Percentiles rank a stretch among this genome's conserved stretches.
Evolutionary conservation across 1,139 yeast genomes (phyloP).

Genomic region (Sugiyamaella japonica): DNA sequence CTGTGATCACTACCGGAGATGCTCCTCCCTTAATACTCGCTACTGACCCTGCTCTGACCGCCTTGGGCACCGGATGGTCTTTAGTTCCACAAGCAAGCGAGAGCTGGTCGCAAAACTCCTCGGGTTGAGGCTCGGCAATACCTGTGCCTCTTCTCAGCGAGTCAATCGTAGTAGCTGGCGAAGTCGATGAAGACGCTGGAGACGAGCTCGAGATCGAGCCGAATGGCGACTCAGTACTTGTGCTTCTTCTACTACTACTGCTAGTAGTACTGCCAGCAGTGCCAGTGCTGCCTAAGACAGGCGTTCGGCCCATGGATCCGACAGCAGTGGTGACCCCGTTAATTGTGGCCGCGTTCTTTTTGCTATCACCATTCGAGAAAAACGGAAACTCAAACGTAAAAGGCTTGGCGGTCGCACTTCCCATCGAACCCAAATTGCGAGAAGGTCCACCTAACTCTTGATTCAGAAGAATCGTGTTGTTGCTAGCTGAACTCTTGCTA

Average conservation of each 20-base stretch:
- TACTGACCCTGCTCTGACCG: conserved; percentile 5
- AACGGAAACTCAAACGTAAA: conserved; percentile 49
- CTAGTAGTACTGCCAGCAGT: not conserved
- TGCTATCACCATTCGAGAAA: conserved; percentile 23
- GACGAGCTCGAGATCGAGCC: conserved; percentile 15
- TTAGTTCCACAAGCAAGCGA: conserved; percentile 81
- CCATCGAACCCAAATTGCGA: not conserved
- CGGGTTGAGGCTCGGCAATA: conserved; percentile 22
- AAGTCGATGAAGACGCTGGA: conserved; percentile 21
- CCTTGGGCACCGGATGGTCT: conserved; percentile 59
- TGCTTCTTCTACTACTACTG: conserved; percentile 11
- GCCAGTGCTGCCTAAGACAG: not conserved
- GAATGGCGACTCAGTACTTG: conserved; percentile 12
- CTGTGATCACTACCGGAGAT: conserved; percentile 25
- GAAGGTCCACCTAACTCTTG: conserved; percentile 14
- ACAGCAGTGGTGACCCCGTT: conserved; percentile 4
- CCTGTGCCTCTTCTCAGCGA: conserved; percentile 23
- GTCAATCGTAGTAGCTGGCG: conserved; percentile 31
- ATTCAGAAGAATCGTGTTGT: conserved; percentile 10
- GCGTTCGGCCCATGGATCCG: not conserved
- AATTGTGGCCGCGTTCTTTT: not conserved
- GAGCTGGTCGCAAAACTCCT: conserved; percentile 71
- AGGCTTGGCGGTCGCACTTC: conserved; percentile 22
- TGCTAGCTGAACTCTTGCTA: conserved; percentile 4
- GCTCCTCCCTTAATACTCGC: conserved; percentile 16